phyloP scores from a whole-genome alignment of 2,329 filamentous ascomycete genomes.

The Talaromyces sp. region DNA sequence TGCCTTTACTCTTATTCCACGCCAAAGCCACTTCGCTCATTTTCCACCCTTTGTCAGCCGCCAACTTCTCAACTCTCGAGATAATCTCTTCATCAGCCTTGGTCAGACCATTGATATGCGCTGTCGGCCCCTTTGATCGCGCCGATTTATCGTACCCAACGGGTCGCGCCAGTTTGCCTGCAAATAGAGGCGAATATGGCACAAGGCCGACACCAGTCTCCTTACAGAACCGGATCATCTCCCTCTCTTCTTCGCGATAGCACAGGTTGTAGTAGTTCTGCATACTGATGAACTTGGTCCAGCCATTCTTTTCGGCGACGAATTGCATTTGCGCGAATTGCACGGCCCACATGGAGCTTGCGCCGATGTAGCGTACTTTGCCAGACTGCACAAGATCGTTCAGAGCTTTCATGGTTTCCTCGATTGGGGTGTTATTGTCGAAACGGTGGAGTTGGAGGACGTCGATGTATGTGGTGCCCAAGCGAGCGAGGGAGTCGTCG shows the following conservation, averaged over 20 bases:
- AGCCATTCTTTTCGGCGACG: conserved; percentile 53
- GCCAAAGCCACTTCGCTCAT: conserved; percentile 32
- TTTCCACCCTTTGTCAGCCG: conserved; percentile 41
- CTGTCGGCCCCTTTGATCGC: not conserved
- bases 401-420: conserved; percentile 30
- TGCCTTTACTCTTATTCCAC: conserved; percentile 37
- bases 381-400: conserved; percentile 37
- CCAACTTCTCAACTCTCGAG: conserved; percentile 46
- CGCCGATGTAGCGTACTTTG: conserved; percentile 36
- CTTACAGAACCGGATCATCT: conserved; percentile 52
- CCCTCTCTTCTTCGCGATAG: conserved; percentile 60
- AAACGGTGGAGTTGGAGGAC: conserved; percentile 7
- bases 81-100: conserved; percentile 24
- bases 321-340: conserved; percentile 52
- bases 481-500: conserved; percentile 43
- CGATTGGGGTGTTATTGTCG: not conserved
- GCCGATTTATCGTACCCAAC: not conserved
- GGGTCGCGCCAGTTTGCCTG: conserved; percentile 7
- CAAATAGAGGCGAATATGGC: conserved; percentile 22
- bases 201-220: conserved; percentile 50
- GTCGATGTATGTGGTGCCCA: conserved; percentile 49
- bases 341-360: conserved; percentile 33
- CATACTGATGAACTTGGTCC: conserved; percentile 57
- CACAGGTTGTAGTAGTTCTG: conserved; percentile 46
- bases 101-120: not conserved